Evolutionary conservation across 495 filamentous ascomycete genomes (phyloP), one percentile per base, ranked within the genome.

Genomic region (Neurospora hispaniola): DNA sequence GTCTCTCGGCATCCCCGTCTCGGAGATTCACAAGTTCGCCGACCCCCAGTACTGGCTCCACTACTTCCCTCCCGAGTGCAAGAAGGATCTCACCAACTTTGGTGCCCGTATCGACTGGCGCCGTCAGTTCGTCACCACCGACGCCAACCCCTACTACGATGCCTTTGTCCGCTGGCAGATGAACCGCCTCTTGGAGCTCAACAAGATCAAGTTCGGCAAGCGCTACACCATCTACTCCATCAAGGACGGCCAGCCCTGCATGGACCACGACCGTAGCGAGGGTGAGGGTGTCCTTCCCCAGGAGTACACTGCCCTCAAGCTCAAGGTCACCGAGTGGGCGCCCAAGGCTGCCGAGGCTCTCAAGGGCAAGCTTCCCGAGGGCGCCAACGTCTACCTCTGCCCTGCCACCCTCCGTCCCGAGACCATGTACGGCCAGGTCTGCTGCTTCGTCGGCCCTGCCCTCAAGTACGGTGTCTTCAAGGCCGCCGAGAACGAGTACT

Each of bases 351-450:
- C 87, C 69, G 88, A 91, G 72, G 82, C 87, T 41, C 80, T 99
- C 42, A 85, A 89, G 75, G 91, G 89, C 69, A 94, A 94, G 82
- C 84, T 98, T n/a, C 91, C 94, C 42, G 88, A 90, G 8, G 89
- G 86, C 74, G 91, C 92, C 35, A 92, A 93, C 72, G 91, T 98
- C 38, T 97, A 90, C 81, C 91, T 99, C 75, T 89, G 97, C 46
- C 91, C 96, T 4, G 96, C 96, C 31, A 98, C 96, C 73, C 86
- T 99, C 73, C 88, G 96, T 76, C 93, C 96, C 23, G 96, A 99
- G 85, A 99, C 96, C 20, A 98, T 99, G 95, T 98, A 98, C 77
- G 96, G 96, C 38, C 96, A 99, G 81, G 94, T 89, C 1, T 96
- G 93, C 84, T 97, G 94, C 81, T 99, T 99, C 77, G 93, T 99